Conservation (phyloP, 1,284 basidiomycete genomes). For the Apiotrichum brassicae region DNA sequence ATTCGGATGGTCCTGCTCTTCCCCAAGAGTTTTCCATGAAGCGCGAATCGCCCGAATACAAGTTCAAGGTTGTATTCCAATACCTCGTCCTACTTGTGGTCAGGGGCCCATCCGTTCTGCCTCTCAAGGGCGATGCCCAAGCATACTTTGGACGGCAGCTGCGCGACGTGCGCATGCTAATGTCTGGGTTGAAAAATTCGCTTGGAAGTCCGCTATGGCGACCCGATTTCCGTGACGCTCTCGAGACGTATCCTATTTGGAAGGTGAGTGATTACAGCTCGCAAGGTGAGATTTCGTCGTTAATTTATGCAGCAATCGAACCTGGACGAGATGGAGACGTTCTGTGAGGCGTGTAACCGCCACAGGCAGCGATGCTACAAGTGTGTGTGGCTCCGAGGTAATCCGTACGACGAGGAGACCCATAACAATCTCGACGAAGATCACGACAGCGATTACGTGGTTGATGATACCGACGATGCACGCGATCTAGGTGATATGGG, state of each 20-base stretch:
- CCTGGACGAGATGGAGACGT: too few relatives aligned
- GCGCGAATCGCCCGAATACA: slow-evolving; percentile 51
- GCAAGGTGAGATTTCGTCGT: too few relatives aligned
- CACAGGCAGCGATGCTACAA: too few relatives aligned
- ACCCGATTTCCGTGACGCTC: slow-evolving; percentile 57
- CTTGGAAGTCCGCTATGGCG: slow-evolving; percentile 54
- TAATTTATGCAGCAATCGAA: too few relatives aligned
- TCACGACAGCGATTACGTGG: neutral
- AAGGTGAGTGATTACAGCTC: slow-evolving; percentile 1
- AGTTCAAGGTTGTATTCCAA: slow-evolving; percentile 63
- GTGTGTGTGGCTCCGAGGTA: too few relatives aligned
- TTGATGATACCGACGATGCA: neutral
- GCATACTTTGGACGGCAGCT: slow-evolving; percentile 23
- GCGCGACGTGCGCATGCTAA: slow-evolving; percentile 10
- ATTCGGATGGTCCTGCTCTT: slow-evolving; percentile 50
- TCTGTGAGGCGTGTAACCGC: too few relatives aligned
- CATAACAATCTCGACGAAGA: too few relatives aligned
- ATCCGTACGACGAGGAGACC: too few relatives aligned
- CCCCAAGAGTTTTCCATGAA: slow-evolving; percentile 71
- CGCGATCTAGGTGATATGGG: neutral
- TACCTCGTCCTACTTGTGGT: slow-evolving; percentile 74
- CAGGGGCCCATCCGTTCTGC: slow-evolving; percentile 29
- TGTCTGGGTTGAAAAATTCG: neutral
- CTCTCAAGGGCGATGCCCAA: slow-evolving; percentile 19
- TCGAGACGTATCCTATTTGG: slow-evolving; percentile 59